These are phyloP conservation scores for Boletus rufocinnamomeus DNA, from an alignment of 768 basidiomycete genomes.

Conservation along the genomic window DNA sequence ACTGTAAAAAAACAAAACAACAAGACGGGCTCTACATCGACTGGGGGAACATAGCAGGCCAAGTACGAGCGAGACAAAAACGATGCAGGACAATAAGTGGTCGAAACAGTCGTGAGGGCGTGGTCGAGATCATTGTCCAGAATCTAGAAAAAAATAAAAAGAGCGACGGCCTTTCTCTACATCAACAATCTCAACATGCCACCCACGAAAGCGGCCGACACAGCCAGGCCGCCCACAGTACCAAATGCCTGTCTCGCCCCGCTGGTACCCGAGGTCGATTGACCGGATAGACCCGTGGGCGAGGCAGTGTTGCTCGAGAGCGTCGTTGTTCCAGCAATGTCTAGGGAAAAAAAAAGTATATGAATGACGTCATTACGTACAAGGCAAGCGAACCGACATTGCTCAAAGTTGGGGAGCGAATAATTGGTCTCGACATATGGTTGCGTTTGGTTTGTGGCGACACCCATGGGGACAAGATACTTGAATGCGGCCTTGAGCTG, in stretches of 20 bases:
- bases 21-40: neutral
- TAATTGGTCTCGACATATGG: constrained; percentile 54
- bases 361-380: neutral
- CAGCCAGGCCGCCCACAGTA: constrained; percentile 13
- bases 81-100: neutral
- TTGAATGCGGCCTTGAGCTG: constrained; percentile 47
- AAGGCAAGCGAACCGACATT: constrained; percentile 39
- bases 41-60: neutral
- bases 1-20: neutral
- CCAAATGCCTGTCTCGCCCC: constrained; percentile 1
- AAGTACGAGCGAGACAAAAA: neutral
- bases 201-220: constrained; percentile 20
- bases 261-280: constrained; percentile 8
- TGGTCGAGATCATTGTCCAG: neutral
- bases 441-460: constrained; percentile 50
- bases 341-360: constrained; percentile 1
- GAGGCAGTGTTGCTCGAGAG: constrained; percentile 3
- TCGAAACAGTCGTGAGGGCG: neutral
- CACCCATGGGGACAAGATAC: constrained; percentile 54
- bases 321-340: constrained; percentile 31
- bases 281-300: constrained; percentile 1
- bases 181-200: constrained; percentile 22
- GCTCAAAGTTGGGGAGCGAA: constrained; percentile 42
- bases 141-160: neutral
- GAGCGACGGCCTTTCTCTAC: constrained; percentile 2